These are phyloP conservation scores for Teunomyces funiuensis DNA, from an alignment of 805 yeast genomes.

Conservation along the genomic window DNA sequence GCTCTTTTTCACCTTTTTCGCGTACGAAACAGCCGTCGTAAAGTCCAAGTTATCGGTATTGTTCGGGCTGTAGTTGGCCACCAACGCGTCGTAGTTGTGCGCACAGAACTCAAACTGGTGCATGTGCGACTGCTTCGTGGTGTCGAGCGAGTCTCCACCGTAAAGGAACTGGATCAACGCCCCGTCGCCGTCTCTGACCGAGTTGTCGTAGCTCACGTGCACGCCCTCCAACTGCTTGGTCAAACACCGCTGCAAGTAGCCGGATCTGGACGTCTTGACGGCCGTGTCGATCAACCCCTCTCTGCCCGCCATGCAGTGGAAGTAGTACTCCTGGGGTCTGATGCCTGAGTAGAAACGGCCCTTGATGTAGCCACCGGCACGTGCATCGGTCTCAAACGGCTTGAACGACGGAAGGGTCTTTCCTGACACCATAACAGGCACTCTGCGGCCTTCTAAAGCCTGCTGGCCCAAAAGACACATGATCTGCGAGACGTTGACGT, in stretches of 20 bases:
- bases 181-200: conserved; percentile 95
- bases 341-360: conserved; percentile 97
- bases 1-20: conserved; percentile 78
- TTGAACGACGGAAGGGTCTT: conserved; percentile 95
- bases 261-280: conserved; percentile 96
- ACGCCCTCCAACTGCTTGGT: conserved; percentile 98
- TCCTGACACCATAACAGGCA: conserved; percentile 98
- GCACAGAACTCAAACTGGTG: conserved; percentile 89
- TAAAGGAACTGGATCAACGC: conserved; percentile 89
- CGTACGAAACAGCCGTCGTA: conserved; percentile 74
- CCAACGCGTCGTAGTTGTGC: conserved; percentile 84
- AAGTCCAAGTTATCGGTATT: conserved; percentile 76
- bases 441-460: conserved; percentile 98
- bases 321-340: conserved; percentile 96
- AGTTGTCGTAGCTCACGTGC: conserved; percentile 87
- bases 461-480: conserved; percentile 99
- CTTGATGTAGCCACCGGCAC: conserved; percentile 98
- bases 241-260: conserved; percentile 96
- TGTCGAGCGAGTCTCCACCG: conserved; percentile 97
- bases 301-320: conserved; percentile 99
- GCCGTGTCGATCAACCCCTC: conserved; percentile 99
- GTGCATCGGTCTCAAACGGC: conserved; percentile 94
- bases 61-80: conserved; percentile 84
- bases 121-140: conserved; percentile 92
- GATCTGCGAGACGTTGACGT: conserved; percentile 97